These are phyloP conservation scores for Fraxinus sp. DNA, from an alignment of 305 asterid species.

Conservation along the genomic window DNA sequence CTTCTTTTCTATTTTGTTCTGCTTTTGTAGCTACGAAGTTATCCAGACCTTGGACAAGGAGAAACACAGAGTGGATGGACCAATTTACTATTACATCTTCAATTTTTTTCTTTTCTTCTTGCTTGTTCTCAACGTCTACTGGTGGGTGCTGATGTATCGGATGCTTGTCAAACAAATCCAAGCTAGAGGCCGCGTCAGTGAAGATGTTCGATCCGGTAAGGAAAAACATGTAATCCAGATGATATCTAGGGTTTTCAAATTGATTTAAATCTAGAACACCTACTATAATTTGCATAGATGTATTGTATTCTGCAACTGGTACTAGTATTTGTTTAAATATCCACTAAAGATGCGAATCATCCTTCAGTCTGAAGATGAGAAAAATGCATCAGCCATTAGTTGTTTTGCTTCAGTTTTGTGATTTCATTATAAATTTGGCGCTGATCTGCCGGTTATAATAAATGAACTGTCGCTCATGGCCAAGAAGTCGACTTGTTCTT, in stretches of 20 bases:
- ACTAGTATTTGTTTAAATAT: not conserved
- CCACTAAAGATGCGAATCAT: not conserved
- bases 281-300: not conserved
- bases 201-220: constrained; percentile 93
- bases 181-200: constrained; percentile 78
- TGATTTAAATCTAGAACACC: not conserved
- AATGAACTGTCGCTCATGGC: not conserved
- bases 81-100: constrained; percentile 77
- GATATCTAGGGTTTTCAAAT: constrained; percentile 1
- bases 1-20: not conserved
- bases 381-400: not conserved
- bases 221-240: not conserved
- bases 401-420: not conserved
- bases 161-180: constrained; percentile 83
- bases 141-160: constrained; percentile 85
- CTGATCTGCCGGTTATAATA: not conserved
- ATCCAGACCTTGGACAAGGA: constrained; percentile 53
- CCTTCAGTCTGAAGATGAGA: not conserved
- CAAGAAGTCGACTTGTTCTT: not conserved
- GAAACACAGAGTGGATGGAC: constrained; percentile 52
- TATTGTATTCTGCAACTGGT: not conserved
- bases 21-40: constrained; percentile 63
- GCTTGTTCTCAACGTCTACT: constrained; percentile 83
- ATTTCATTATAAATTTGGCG: not conserved
- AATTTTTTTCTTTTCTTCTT: constrained; percentile 75